Base-by-base conservation (phyloP, 1,139 yeast genomes). In the Kluyveromyces sp. region DNA sequence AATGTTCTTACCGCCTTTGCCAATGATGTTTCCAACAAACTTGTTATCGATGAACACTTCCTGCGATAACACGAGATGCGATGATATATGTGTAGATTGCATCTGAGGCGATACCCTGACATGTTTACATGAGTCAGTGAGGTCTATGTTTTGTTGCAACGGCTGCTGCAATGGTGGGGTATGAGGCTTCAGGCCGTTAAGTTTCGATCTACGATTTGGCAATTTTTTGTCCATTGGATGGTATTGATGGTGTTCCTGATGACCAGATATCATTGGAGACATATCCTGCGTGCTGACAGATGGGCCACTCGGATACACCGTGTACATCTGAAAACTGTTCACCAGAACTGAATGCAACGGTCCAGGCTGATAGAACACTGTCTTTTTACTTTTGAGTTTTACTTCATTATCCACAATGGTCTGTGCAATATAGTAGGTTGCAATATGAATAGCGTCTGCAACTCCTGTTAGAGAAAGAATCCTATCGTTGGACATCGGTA, bases 371-470 rank as follows among this genome's bases (percentile, higher is more conserved):
- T 83, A 83, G 56, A 70, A 80, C 1, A 81, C 65, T 49, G 78
- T 65, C 58, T 79, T 70, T 55, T 68, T 66, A 52, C 71, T 69
- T 48, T 73, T 75, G 46, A 76, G 67, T 28, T 69, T 65, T 43
- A 75, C 78, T 49, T 74, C 74, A 57, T 78, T 81, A 50, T 79
- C 83, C 47, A 77, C 61, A 45, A 82, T 69, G 6, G 83, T 81
- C 58, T 79, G 81, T 2, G 84, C 78, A 45, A 86, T 73, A 57
- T 82, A 82, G 60, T 80, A 84, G 1, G 82, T 71, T 6, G 96
- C 96, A 53, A 85, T 83, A 57, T 85, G 94, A 41, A 88, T 77
- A 2, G 95, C 89, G 64, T 84, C 94, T 3, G 89, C 88, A 9
- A 83, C 94, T 3, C 96, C 96, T 12, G 74, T 69, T 16, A 88